Conservation (phyloP, 2,329 filamentous ascomycete species). For the Pseudogymnoascus sp. region DNA sequence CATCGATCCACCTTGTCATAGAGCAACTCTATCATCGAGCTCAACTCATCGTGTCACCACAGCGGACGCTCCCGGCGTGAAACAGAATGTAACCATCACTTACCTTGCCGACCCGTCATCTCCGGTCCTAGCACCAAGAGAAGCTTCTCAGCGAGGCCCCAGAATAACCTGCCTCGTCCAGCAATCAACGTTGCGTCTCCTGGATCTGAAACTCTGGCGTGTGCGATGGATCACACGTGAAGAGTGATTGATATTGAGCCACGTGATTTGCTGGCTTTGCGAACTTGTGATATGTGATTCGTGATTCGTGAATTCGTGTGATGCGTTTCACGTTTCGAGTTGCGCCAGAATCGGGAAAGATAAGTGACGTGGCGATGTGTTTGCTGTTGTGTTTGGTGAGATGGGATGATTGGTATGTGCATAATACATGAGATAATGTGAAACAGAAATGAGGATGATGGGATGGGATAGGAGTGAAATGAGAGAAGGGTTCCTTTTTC, state of each 20-base stretch:
- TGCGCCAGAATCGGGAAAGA: neutral
- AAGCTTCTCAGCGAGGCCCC: constrained; percentile 1
- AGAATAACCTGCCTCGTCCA: neutral
- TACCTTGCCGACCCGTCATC: neutral
- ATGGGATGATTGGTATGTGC: neutral
- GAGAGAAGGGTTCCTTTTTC: neutral
- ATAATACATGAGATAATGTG: neutral
- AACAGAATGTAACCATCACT: neutral
- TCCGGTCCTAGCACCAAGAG: neutral
- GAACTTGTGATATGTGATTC: neutral
- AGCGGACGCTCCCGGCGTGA: neutral
- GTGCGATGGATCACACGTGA: neutral
- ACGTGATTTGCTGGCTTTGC: neutral
- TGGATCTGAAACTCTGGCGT: neutral
- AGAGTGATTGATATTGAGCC: neutral
- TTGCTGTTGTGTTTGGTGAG: constrained; percentile 2
- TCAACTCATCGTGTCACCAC: neutral
- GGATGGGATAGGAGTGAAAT: neutral
- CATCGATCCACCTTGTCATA: neutral
- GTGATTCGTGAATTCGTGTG: constrained; percentile 2
- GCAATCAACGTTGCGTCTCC: neutral
- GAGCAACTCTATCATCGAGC: neutral
- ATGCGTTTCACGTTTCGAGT: constrained; percentile 8
- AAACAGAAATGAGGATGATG: constrained; percentile 2
- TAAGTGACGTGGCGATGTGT: constrained; percentile 1